Evolutionary conservation across 441 rosid genomes (phyloP).

Genomic region (Populus hybrid): DNA sequence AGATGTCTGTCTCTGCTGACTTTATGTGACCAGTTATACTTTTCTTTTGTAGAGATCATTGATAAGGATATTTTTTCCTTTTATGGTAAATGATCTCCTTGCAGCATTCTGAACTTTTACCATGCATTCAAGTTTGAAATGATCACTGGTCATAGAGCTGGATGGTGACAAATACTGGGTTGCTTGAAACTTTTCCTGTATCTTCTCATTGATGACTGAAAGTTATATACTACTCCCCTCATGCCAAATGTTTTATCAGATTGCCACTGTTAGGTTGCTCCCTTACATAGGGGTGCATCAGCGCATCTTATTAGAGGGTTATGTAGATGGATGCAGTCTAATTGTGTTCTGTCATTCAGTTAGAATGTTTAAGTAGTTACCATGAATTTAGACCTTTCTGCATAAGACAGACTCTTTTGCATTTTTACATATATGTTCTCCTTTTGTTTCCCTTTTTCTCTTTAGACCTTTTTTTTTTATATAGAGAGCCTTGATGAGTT

Average conservation of each 20-base stretch:
- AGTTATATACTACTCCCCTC: neutral
- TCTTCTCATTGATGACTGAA: neutral
- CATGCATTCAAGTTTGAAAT: neutral
- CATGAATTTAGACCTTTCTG: neutral
- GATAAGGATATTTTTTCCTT: neutral
- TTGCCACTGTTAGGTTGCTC: slow-evolving; percentile 1
- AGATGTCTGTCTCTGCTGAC: neutral
- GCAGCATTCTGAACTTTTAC: neutral
- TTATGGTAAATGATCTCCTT: neutral
- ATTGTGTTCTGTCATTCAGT: neutral
- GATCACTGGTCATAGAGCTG: neutral
- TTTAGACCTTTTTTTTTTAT: neutral
- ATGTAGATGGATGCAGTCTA: neutral
- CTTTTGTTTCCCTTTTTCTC: neutral
- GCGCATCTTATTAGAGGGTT: neutral
- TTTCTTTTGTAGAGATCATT: neutral
- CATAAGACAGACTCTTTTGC: neutral
- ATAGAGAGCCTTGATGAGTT: neutral
- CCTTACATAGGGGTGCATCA: neutral
- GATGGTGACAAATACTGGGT: neutral
- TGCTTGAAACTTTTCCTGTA: neutral
- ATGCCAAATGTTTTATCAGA: neutral
- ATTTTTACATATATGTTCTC: slow-evolving; percentile 8
- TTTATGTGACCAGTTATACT: neutral
- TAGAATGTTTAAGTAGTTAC: neutral